Evolutionary conservation across 2,329 filamentous ascomycete species (phyloP), one percentile per base, ranked within the genome.

Genomic region (Raffaelea arxii): DNA sequence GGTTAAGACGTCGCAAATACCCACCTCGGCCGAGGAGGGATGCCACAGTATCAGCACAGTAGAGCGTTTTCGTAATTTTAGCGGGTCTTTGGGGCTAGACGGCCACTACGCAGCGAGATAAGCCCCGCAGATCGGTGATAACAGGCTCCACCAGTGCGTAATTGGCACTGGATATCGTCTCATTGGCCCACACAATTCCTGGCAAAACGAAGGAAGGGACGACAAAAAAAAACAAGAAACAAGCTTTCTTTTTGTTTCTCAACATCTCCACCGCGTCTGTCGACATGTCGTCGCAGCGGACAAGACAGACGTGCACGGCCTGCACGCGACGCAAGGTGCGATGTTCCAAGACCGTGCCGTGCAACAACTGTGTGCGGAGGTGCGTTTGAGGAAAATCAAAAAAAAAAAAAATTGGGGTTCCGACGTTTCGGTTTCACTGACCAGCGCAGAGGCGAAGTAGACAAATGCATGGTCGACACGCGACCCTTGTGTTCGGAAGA

Each of bases 331-430:
- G 55, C 4, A 57, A 58, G 23, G 55, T 58, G 12, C 50, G 49
- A 32, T 58, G 56, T 40, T 54, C 51, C 44, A 58, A 58, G 43
- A 55, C 54, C 4, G 43, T 53, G 12, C 56, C 56, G 11, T 58
- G 56, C 40, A 53, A 50, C 25, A 56, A 55, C 7, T 58, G 56
- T 38, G 30, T 55, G 6, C 50, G 55, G 10, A 50, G 53, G 53
- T 53, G 37, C 36, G 46, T 37, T 19, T 16, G n/a, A 18, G n/a
- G n/a, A n/a, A n/a, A n/a, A n/a, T n/a, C n/a, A n/a, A n/a, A n/a
- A n/a, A n/a, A n/a, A n/a, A n/a, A n/a, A n/a, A n/a, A n/a, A n/a
- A n/a, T n/a, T 30, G 27, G 39, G 35, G 24, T 5, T 9, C 12
- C 10, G 16, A 2, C 19, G 18, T 21, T 2, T 43, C 9, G 10